Evolutionary conservation across 345 rosid species (phyloP), one percentile per base, ranked within the genome.

Genomic region (Eucalyptus leucophloia): DNA sequence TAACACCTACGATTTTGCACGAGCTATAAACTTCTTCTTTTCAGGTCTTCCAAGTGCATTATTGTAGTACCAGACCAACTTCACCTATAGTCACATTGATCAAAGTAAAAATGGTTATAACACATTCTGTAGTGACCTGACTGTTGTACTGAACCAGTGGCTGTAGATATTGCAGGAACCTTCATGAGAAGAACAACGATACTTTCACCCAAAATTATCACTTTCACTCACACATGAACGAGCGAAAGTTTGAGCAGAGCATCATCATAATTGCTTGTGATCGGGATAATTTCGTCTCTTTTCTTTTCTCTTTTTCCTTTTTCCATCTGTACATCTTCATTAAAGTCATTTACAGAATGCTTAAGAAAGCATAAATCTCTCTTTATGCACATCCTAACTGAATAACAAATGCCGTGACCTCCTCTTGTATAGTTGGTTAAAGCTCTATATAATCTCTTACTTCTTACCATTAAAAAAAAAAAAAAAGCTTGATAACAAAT

Each of bases 11-110:
- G 97, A 93, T 93, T 95, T 95, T 14, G 90, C 86, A 90, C 97
- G 97, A 23, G 98, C 98, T 37, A 97, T 97, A 89, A 97, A 93
- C 60, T 97, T 97, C 92, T 96, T 96, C 94, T 97, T 97, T 49
- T 95, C 89, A 5, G 97, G 99, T 91, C 97, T 94, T 90, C 98
- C 98, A 90, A 95, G 96, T 83, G 99, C 98, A 88, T 97, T 97
- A 87, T 96, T 95, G 87, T 96, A 97, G 92, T 97, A 96, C 99
- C 98, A 96, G 44, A 97, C 99, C 88, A 97, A 90, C 94, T 97
- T 97, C 92, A 96, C 99, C 99, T 97, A 77, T 21, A 77, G 44
- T 77, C 85, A 77, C 47, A 77, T 10, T 19, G 42, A 77, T 77
- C 47, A 77, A 77, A 77, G 89, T 86, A 87, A 90, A 49, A 87